Evolutionary conservation across 2,329 filamentous ascomycete genomes (phyloP).

Genomic region (Colletotrichum sp.): DNA sequence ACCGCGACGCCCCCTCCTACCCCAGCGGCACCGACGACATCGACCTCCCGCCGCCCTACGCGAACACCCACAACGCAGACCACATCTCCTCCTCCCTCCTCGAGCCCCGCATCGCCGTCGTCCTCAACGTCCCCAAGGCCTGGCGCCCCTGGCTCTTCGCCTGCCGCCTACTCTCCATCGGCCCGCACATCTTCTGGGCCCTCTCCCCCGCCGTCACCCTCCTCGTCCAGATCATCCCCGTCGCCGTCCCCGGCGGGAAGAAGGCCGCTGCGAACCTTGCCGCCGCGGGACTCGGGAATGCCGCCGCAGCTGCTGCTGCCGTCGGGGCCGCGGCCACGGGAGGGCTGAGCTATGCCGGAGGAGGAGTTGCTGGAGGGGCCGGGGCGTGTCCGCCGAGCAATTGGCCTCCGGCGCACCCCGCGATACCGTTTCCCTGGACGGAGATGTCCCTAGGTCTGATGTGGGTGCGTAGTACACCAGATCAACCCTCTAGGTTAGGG

Average conservation of each 20-base stretch:
- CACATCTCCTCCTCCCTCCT: conserved; percentile 50
- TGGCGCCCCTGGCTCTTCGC: conserved; percentile 79
- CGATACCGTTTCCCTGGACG: conserved; percentile 52
- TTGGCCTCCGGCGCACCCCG: conserved; percentile 10
- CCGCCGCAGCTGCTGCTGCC: neutral
- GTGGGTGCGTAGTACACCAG: conserved; percentile 61
- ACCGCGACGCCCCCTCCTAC: neutral
- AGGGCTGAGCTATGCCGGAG: conserved; percentile 25
- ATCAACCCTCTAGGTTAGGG: fast-evolving
- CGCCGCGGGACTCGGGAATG: conserved; percentile 40
- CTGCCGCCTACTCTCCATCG: conserved; percentile 74
- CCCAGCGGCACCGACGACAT: neutral
- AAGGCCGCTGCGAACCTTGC: conserved; percentile 17
- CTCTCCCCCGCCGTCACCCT: conserved; percentile 72
- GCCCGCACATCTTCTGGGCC: conserved; percentile 75
- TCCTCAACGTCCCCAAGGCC: conserved; percentile 72
- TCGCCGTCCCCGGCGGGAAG: conserved; percentile 26
- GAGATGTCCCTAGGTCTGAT: conserved; percentile 76
- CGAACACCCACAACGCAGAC: neutral
- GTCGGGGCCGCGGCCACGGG: neutral
- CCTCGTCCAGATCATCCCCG: conserved; percentile 64
- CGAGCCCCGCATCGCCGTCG: conserved; percentile 79
- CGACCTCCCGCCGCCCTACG: neutral
- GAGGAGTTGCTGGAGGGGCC: conserved; percentile 40
- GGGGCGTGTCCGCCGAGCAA: conserved; percentile 23